A percentile compares a stretch with the other conserved stretches of the same genome.
Evolutionary conservation across 352 stramenopile species (phyloP).

Genomic region (Hyaloperonospora brassicae): DNA sequence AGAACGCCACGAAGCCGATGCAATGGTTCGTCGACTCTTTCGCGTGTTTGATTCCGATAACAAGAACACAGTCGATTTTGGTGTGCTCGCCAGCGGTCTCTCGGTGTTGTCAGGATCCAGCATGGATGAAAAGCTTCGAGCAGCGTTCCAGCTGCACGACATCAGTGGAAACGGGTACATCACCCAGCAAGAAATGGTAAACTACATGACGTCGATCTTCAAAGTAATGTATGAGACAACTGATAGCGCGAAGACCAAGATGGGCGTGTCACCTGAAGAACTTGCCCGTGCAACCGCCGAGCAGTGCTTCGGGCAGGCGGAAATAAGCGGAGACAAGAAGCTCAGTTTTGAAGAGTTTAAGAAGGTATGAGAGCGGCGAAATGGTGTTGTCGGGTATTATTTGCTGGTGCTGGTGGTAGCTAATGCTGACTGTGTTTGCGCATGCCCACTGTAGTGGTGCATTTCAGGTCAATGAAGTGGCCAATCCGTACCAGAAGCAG

Average conservation of each 20-base stretch:
- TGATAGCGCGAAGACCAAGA: constrained; percentile 62
- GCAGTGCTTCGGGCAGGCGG: constrained; percentile 81
- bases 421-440: constrained; percentile 12
- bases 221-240: constrained; percentile 87
- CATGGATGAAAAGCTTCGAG: constrained; percentile 83
- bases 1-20: constrained; percentile 67
- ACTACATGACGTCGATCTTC: constrained; percentile 86
- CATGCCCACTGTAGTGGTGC: constrained; percentile 27
- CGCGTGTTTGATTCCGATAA: constrained; percentile 78
- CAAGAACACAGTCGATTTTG: constrained; percentile 82
- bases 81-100: constrained; percentile 75
- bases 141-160: constrained; percentile 82
- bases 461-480: constrained; percentile 27
- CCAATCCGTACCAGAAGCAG: neutral
- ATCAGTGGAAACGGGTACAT: constrained; percentile 82
- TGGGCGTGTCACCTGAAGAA: constrained; percentile 66
- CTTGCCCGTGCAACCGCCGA: constrained; percentile 68
- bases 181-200: constrained; percentile 80
- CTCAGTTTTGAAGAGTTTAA: constrained; percentile 87
- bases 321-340: constrained; percentile 78
- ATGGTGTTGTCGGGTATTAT: neutral
- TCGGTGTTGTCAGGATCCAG: constrained; percentile 77
- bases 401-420: constrained; percentile 8
- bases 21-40: constrained; percentile 79
- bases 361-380: constrained; percentile 41